Base-by-base conservation (phyloP, 2,329 filamentous ascomycete genomes). In the Calonectria henricotiae region DNA sequence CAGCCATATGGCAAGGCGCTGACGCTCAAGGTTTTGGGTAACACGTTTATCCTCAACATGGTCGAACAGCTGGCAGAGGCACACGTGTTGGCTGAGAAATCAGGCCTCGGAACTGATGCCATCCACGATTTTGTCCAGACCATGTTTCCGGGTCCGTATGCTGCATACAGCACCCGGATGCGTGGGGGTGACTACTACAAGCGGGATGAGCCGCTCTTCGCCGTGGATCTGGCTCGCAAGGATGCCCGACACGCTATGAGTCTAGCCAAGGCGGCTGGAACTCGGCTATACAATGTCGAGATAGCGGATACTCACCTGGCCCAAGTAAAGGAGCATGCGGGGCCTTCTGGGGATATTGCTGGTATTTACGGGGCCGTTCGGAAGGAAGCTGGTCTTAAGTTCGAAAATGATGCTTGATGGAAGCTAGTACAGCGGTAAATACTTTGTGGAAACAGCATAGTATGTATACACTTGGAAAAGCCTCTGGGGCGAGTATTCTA, bases 1-100 rank as follows among this genome's bases (percentile, higher is more conserved):
- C 88, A 94, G 81, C 88, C 92, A 1, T 90, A 91, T 60, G 89
- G 92, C 63, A 89, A 90, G 64, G 91, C 94, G 5, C 88, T 90
- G 1, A 88, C 90, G 54, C 85, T 97, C 58, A 96, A 98, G 83
- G 86, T 98, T 23, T 88, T 97, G 11, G 95, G 95, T 68, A 98
- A 98, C 82, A 94, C 93, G 0, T 95, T 98, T 80, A 88, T 98
- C 76, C 80, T 97, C 46, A 93, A 93, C 83, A 95, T 95, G 88
- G 89, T 95, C 27, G 92, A 95, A 78, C 88, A 93, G 62, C 84
- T 98, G 4, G 90, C 93, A 1, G 94, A 97, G 83, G 93, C 91
- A 6, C 89, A 96, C 78, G 90, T 92, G 1, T 83, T 95, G 6
- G 94, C 94, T 5, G 94, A 98, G 82, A 96, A 95, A 82, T 88